Evolutionary conservation across 2,329 filamentous ascomycete genomes (phyloP).

Genomic region (Coniella lustricola): DNA sequence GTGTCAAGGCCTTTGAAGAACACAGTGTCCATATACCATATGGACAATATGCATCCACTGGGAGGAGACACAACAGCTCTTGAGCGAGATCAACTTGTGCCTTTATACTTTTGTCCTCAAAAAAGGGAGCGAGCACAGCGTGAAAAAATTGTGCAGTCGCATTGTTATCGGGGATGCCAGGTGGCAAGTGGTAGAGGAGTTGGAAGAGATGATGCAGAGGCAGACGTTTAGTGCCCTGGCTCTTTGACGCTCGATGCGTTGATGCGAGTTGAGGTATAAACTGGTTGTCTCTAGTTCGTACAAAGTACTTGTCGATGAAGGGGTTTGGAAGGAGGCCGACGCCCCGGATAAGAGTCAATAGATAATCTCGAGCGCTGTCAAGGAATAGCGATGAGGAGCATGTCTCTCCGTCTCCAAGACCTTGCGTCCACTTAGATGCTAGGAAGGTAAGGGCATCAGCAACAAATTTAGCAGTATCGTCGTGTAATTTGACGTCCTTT

Average conservation of each 20-base stretch:
- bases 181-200: constrained; percentile 47
- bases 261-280: constrained; percentile 60
- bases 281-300: constrained; percentile 43
- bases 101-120: constrained; percentile 40
- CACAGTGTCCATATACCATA: constrained; percentile 47
- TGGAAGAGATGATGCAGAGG: constrained; percentile 61
- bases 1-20: constrained; percentile 37
- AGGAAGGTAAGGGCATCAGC: constrained; percentile 64
- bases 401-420: constrained; percentile 31
- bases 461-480: constrained; percentile 74
- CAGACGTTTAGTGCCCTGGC: constrained; percentile 43
- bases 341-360: constrained; percentile 41
- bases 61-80: constrained; percentile 44
- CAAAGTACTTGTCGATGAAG: constrained; percentile 55
- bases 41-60: constrained; percentile 36
- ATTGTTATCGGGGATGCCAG: constrained; percentile 40
- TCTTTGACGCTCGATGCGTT: constrained; percentile 51
- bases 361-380: constrained; percentile 43
- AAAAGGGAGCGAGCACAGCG: constrained; percentile 51
- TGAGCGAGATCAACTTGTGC: constrained; percentile 38
- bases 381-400: constrained; percentile 43
- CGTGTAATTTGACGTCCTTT: constrained; percentile 85
- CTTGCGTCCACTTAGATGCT: constrained; percentile 59
- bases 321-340: constrained; percentile 47
- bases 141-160: constrained; percentile 39